A percentile compares a stretch with the other conserved stretches of the same genome.
phyloP scores from a whole-genome alignment of 2,329 filamentous ascomycete genomes.

The Verticillium albo-atrum region DNA sequence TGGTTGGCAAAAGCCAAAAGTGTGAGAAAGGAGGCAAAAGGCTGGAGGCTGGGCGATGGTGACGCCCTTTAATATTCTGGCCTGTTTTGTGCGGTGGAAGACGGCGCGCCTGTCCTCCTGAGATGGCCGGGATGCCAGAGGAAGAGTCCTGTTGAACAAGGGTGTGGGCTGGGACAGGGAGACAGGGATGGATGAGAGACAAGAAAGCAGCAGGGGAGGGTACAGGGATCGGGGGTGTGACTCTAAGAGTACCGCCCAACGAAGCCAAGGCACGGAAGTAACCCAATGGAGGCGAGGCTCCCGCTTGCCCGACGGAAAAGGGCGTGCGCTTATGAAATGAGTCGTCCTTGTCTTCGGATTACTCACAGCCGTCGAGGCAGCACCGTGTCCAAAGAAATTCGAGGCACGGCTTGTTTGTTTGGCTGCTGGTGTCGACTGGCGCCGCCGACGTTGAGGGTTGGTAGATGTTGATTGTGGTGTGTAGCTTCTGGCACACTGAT shows the following conservation, averaged over 20 bases:
- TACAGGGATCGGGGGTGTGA: background rate
- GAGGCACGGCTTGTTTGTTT: background rate
- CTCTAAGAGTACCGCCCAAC: background rate
- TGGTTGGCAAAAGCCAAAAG: conserved; percentile 28
- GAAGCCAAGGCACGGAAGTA: background rate
- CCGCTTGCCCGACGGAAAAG: background rate
- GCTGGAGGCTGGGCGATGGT: background rate
- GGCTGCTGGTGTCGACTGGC: background rate
- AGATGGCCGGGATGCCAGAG: background rate
- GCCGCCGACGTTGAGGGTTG: background rate
- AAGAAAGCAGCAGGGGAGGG: background rate
- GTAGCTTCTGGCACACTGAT: background rate
- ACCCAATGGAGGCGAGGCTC: background rate
- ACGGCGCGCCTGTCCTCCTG: background rate
- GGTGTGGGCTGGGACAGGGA: background rate
- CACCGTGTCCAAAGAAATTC: background rate
- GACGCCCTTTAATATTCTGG: background rate
- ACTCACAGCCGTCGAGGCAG: background rate
- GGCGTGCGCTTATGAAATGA: background rate
- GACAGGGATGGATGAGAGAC: background rate
- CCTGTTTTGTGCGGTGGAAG: background rate
- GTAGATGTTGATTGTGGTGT: background rate
- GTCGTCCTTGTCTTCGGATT: background rate
- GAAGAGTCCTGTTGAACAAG: background rate
- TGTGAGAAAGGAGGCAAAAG: background rate